Evolutionary conservation across 2,329 filamentous ascomycete species (phyloP).

Genomic region (Exophiala spinifera): DNA sequence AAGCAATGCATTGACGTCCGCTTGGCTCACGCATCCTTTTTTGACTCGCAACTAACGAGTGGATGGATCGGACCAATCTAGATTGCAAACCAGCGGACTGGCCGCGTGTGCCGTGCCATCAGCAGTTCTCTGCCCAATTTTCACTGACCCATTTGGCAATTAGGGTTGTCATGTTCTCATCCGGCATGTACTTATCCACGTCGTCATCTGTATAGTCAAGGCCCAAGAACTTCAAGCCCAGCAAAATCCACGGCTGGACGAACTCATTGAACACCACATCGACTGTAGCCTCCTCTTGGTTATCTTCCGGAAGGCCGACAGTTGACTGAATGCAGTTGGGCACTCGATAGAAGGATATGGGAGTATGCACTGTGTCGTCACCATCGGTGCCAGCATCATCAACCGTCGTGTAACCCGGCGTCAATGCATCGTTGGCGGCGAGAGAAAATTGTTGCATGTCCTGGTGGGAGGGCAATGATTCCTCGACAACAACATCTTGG

Average conservation of each 20-base stretch:
- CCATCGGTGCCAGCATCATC: constrained; percentile 82
- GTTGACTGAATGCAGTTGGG: constrained; percentile 80
- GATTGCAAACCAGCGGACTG: too few relatives aligned
- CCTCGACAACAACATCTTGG: constrained; percentile 16
- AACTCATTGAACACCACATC: constrained; percentile 93
- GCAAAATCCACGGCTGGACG: constrained; percentile 74
- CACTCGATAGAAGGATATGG: constrained; percentile 69
- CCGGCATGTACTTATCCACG: constrained; percentile 51
- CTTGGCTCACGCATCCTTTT: too few relatives aligned
- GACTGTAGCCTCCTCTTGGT: constrained; percentile 63
- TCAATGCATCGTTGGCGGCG: constrained; percentile 36
- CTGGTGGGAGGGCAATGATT: background rate
- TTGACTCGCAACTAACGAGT: too few relatives aligned
- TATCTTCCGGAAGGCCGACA: constrained; percentile 48
- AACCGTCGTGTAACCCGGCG: constrained; percentile 80
- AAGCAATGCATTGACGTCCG: too few relatives aligned
- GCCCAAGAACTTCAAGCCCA: constrained; percentile 65
- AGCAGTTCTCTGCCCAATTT: constrained; percentile 47
- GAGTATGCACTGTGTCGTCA: constrained; percentile 81
- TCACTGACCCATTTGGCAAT: constrained; percentile 58
- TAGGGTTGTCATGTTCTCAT: constrained; percentile 55
- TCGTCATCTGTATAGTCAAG: constrained; percentile 50
- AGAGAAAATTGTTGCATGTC: constrained; percentile 34
- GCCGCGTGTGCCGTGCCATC: background rate
- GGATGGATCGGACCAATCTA: too few relatives aligned